Conservation (phyloP, 495 filamentous ascomycete species). For the Tuber melanosporum region DNA sequence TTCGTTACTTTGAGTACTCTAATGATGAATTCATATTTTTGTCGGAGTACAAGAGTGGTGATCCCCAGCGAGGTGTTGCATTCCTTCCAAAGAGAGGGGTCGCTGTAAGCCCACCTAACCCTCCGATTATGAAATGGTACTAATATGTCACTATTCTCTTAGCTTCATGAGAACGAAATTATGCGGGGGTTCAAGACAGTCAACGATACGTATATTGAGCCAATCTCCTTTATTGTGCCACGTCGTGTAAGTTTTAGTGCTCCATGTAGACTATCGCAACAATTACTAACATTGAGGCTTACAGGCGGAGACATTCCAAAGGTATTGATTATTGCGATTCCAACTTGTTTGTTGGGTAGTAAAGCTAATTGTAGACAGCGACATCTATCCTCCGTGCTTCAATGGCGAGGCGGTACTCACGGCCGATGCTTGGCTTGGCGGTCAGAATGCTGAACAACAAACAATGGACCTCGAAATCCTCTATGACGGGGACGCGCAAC, state of each 20-base stretch:
- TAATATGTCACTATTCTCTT: constrained; percentile 11
- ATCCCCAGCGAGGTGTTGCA: constrained; percentile 89
- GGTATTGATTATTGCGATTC: constrained; percentile 15
- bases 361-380: constrained; percentile 45
- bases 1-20: constrained; percentile 94
- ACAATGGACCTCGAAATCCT: constrained; percentile 91
- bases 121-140: not conserved
- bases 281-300: not conserved
- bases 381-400: constrained; percentile 82
- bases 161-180: constrained; percentile 91
- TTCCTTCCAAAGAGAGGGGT: constrained; percentile 94
- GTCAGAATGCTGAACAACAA: constrained; percentile 72
- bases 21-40: constrained; percentile 97
- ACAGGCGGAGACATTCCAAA: constrained; percentile 95
- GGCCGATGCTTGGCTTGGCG: constrained; percentile 74
- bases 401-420: constrained; percentile 73
- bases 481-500: constrained; percentile 65
- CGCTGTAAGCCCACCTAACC: constrained; percentile 53
- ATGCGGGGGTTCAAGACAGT: constrained; percentile 95
- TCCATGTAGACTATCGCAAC: not conserved
- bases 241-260: constrained; percentile 45
- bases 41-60: constrained; percentile 88
- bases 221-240: constrained; percentile 94
- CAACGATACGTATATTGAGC: constrained; percentile 88
- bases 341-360: not conserved